These are phyloP conservation scores for Cylindricascospora bacillispora DNA, from an alignment of 1,139 yeast species.

Conservation along the genomic window DNA sequence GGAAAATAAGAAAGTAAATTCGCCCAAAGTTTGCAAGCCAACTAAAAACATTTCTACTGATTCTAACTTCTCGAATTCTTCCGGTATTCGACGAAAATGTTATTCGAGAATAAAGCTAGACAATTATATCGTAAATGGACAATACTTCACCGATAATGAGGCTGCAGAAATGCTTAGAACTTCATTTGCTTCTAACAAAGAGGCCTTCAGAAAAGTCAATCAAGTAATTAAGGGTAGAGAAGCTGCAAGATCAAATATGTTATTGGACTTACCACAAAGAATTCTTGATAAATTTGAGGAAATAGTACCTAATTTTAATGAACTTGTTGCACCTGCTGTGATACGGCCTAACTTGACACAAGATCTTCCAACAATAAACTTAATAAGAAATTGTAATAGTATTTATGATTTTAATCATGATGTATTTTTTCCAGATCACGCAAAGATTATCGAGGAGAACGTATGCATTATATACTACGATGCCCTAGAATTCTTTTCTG, in stretches of 20 bases:
- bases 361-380: conserved; percentile 24
- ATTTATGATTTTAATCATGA: conserved; percentile 35
- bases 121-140: conserved; percentile 1
- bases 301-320: conserved; percentile 9
- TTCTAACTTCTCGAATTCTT: too few species aligned
- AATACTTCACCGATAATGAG: neutral
- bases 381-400: conserved; percentile 26
- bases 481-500: conserved; percentile 33
- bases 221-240: conserved; percentile 36
- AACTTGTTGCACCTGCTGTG: conserved; percentile 22
- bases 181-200: conserved; percentile 10
- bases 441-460: conserved; percentile 32
- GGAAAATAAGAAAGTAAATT: too few species aligned
- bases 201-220: conserved; percentile 37
- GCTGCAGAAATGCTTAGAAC: conserved; percentile 3
- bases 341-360: conserved; percentile 15
- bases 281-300: conserved; percentile 13
- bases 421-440: conserved; percentile 40
- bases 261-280: conserved; percentile 27
- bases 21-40: too few species aligned
- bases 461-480: conserved; percentile 34
- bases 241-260: conserved; percentile 40
- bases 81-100: too few species aligned
- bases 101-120: too few species aligned
- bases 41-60: too few species aligned